phyloP scores from a whole-genome alignment of 768 basidiomycete species.

The Tylopilus cervinicoccineus region DNA sequence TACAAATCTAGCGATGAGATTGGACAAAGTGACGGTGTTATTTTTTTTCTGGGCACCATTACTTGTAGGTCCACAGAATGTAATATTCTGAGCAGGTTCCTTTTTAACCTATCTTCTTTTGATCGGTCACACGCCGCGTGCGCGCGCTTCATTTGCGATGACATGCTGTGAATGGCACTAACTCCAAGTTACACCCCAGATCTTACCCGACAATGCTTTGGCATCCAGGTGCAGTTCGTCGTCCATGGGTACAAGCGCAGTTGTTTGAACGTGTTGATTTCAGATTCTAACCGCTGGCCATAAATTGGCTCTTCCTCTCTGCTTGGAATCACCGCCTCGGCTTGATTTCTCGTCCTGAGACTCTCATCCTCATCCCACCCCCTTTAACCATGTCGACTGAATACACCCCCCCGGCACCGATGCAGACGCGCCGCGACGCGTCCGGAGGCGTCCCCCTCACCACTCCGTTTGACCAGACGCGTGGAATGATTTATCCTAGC shows the following conservation, averaged over 20 bases:
- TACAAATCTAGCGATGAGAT: too few relatives aligned
- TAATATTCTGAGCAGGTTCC: background rate
- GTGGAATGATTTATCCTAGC: background rate
- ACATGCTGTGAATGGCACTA: background rate
- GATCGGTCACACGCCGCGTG: background rate
- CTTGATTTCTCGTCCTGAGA: too few relatives aligned
- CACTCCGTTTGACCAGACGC: too few relatives aligned
- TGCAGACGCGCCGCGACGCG: background rate
- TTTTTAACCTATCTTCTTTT: background rate
- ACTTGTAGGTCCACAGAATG: conserved; percentile 2
- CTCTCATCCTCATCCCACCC: background rate
- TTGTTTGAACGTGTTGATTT: background rate
- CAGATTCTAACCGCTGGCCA: background rate
- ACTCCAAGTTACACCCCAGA: background rate
- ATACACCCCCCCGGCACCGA: background rate
- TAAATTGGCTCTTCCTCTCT: background rate
- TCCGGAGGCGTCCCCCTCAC: background rate
- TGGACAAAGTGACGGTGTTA: conserved; percentile 5
- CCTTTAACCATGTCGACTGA: background rate
- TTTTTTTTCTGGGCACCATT: background rate
- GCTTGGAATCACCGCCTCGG: background rate
- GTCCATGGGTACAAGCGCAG: background rate
- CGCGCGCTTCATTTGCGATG: background rate
- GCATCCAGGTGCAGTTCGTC: background rate
- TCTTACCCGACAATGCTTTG: conserved; percentile 1